Conservation (phyloP, 2,329 filamentous ascomycete genomes). For the Seiridium unicorne region DNA sequence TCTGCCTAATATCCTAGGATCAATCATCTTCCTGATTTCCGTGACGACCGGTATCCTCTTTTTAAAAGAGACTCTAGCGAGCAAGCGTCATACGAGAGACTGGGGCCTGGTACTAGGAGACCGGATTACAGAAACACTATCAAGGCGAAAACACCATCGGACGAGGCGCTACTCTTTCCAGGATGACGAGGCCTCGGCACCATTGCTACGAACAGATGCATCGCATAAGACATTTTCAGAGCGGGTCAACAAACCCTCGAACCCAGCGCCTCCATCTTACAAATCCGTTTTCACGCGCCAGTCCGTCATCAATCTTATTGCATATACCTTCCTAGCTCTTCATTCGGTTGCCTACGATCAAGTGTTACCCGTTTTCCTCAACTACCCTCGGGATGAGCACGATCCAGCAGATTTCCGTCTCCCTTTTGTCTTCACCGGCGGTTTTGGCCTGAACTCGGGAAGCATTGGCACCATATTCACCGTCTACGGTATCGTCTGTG, state of each 20-base stretch:
- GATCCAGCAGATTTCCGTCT: constrained; percentile 59
- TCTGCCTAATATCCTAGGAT: constrained; percentile 79
- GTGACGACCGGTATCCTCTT: constrained; percentile 75
- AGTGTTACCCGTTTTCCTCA: constrained; percentile 83
- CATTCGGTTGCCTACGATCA: constrained; percentile 87
- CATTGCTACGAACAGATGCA: constrained; percentile 42
- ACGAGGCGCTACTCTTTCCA: constrained; percentile 47
- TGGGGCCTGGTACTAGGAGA: constrained; percentile 74
- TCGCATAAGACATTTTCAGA: constrained; percentile 18
- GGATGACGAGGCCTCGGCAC: constrained; percentile 56
- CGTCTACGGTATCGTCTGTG: constrained; percentile 74
- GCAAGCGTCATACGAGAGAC: constrained; percentile 66
- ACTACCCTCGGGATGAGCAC: constrained; percentile 63
- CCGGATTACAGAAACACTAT: constrained; percentile 50
- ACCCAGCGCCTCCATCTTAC: constrained; percentile 13
- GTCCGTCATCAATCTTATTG: constrained; percentile 70
- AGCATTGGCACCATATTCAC: constrained; percentile 86
- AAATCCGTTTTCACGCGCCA: constrained; percentile 66
- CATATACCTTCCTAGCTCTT: constrained; percentile 78
- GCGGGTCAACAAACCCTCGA: background rate
- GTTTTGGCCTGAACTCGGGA: constrained; percentile 71
- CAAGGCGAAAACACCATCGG: constrained; percentile 21
- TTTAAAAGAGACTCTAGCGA: constrained; percentile 79
- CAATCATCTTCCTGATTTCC: constrained; percentile 74
- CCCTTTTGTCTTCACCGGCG: constrained; percentile 80